Conservation (phyloP, 2,329 filamentous ascomycete genomes). For the Xylariaceae sp. region DNA sequence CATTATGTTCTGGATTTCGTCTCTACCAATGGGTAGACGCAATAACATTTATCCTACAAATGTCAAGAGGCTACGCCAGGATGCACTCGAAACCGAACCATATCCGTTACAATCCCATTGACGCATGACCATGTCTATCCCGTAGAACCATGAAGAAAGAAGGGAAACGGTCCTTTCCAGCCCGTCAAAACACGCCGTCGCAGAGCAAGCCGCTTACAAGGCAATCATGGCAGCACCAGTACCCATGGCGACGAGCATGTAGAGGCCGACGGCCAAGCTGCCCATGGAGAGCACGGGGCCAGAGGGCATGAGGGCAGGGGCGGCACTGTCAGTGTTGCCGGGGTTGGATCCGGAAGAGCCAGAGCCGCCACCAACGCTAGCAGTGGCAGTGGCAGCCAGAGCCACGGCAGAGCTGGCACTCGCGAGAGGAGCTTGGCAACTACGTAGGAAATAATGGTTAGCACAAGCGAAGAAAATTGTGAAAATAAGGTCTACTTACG, state of each 20-base stretch:
- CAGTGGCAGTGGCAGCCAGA: constrained; percentile 32
- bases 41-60: constrained; percentile 23
- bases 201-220: constrained; percentile 36
- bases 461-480: not conserved
- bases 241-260: constrained; percentile 47
- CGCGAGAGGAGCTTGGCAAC: constrained; percentile 43
- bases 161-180: not conserved
- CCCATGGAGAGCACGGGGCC: constrained; percentile 41
- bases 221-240: constrained; percentile 50
- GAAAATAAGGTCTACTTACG: constrained; percentile 18
- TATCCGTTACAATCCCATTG: constrained; percentile 4
- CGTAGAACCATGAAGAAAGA: constrained; percentile 8
- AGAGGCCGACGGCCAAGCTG: constrained; percentile 45
- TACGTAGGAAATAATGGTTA: constrained; percentile 12
- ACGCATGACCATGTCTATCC: constrained; percentile 14
- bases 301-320: constrained; percentile 32
- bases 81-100: constrained; percentile 6
- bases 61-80: constrained; percentile 15
- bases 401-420: constrained; percentile 41
- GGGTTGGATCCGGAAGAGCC: constrained; percentile 16
- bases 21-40: constrained; percentile 14
- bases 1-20: constrained; percentile 9
- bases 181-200: not conserved
- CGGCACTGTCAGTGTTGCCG: constrained; percentile 22
- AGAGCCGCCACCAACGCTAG: constrained; percentile 20